Evolutionary conservation across 495 filamentous ascomycete species (phyloP), one percentile per base, ranked within the genome.

Genomic region (Daldinia vernicosa): DNA sequence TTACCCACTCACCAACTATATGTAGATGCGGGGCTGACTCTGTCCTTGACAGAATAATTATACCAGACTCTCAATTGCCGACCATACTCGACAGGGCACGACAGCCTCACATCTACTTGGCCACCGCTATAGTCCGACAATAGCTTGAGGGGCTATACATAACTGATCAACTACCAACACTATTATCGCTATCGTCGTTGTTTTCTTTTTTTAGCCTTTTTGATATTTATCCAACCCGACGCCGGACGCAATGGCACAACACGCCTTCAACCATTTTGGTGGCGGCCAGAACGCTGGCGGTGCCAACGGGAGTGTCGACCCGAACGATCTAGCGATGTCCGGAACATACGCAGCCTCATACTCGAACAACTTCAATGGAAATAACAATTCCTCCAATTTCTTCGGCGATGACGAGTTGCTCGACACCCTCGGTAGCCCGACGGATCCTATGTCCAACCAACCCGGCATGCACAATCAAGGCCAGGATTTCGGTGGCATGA

Each of bases 291-390:
- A 86, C 64, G 82, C 84, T 67, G 86, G 86, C 53, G 81, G 84
- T 52, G 70, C 66, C 40, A 86, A 83, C 30, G 80, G 81, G 52
- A 89, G 87, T 76, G 89, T 98, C 67, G 93, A 98, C 74, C 95
- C 95, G 2, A 95, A 91, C 51, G 92, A 95, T 52, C 84, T 99
- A 64, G 88, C 89, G 59, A 92, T 95, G 89, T 79, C 79, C 32
- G 81, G 78, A 28, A 76, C 77, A 39, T 83, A 79, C 60, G 77
- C 76, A 28, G 50, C 75, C 0, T 76, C 75, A 5, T 85, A 78
- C 70, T 79, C 80, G 45, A 80, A 79, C 67, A 81, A 79, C 67
- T 82, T 79, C 69, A 78, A 77, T 67, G 72, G 74, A 52, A 80
- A 78, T 55, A 79, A 79, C 65, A 78, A 72, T 54, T 55, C 72